Evolutionary conservation across 2,329 filamentous ascomycete genomes (phyloP), one percentile per base, ranked within the genome.

Genomic region (Coniochaeta prunicola): DNA sequence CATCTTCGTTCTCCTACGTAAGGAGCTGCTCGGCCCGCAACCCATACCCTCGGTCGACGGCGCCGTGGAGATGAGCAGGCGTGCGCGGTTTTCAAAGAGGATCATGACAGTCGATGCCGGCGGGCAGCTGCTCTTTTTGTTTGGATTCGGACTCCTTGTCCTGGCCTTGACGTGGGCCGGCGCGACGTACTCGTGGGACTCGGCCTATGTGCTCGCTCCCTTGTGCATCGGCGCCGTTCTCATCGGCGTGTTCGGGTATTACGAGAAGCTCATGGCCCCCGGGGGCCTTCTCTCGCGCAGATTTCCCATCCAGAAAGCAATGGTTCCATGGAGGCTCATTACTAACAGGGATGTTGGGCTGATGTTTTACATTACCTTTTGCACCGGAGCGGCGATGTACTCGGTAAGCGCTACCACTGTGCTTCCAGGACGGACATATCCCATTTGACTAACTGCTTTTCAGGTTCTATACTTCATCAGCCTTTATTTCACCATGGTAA

Each of bases 401-500:
- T 72, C 76, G 26, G 74, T 79, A 60, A 69, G 24, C n/a, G n/a
- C n/a, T n/a, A n/a, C 59, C 24, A 2, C 8, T 6, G 10, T n/a
- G 1, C 10, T n/a, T 17, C 19, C 33, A 3, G 24, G 28, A 15
- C 2, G 7, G 48, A 8, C 10, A 30, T 33, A 19, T 30, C 42
- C 53, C 69, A 77, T 63, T 79, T 67, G 74, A n/a, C 79, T 13
- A 38, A 59, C 45, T 21, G 30, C 21, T 13, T n/a, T n/a, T n/a
- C 15, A 50, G 45, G 45, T 50, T 4, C 45, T 89, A 63, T 90
- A 89, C 69, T 90, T 89, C 64, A 82, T 87, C 63, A 83, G 82
- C 17, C 78, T 89, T 19, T 90, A 88, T 69, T 89, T 89, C 68
- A 81, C 82, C 1, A 71, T 87, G 17, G 85, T 88, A 4, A 73